Evolutionary conservation across 305 asterid genomes (phyloP), one percentile per base, ranked within the genome.

Genomic region (Fraxinus ornus): DNA sequence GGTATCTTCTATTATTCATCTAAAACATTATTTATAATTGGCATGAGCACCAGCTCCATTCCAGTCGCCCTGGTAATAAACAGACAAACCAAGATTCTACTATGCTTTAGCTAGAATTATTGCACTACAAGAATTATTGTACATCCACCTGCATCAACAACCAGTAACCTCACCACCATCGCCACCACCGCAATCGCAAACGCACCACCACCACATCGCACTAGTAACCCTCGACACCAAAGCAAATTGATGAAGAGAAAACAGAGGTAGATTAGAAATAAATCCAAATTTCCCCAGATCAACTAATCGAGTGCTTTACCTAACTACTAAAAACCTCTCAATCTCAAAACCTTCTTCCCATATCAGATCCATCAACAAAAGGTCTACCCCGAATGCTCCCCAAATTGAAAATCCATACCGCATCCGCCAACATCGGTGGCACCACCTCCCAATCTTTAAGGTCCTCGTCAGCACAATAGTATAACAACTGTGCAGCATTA

Each of bases 21-120:
- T 7, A 41, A 28, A 21, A 26, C 1, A 4, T 66, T 78, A 93
- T 97, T 98, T 94, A 92, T 91, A 96, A 85, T 96, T 93, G 22
- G 93, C 83, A 89, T 94, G 98, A 64, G 99, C 98, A 70, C 98
- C 97, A 62, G 98, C 98, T 30, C 98, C 98, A 12, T 96, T 96
- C 97, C 95, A 96, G 84, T 94, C 97, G 3, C 99, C 98, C 95
- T 95, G 0, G 0, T 28, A 28, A 39, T 10, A 72, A 70, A 76
- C 21, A 55, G 5, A n/a, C 75, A 24, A 12, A 12, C 71, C 71
- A 19, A 49, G 15, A 49, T 49, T 49, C 21, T 49, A 49, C 7
- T 44, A 44, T 44, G 1, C 55, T 44, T 44, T 44, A 70, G 60
- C 13, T 28, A 64, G 70, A 77, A 3, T 36, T 3, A 15, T 5